phyloP scores from a whole-genome alignment of 1,284 basidiomycete genomes.

The Earliella scabrosa region DNA sequence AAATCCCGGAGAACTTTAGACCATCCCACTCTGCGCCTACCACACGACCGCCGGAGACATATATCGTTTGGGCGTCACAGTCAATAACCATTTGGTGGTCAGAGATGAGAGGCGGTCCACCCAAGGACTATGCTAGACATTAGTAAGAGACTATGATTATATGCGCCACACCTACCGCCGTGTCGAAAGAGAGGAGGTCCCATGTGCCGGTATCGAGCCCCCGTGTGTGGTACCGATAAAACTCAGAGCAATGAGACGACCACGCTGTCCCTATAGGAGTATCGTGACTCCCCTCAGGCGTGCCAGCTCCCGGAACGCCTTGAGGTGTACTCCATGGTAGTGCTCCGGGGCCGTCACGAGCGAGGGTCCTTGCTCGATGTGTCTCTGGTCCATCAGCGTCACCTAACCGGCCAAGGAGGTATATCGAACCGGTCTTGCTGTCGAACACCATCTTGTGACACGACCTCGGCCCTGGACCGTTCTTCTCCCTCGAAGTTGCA shows the following conservation, averaged over 20 bases:
- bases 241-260: slow-evolving; percentile 56
- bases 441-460: slow-evolving; percentile 89
- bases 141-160: too few relatives aligned
- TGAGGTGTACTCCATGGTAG: not conserved
- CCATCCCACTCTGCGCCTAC: slow-evolving; percentile 64
- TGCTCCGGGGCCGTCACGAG: not conserved
- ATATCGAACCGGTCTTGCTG: slow-evolving; percentile 69
- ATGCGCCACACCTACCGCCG: slow-evolving; percentile 49
- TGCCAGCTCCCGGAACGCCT: not conserved
- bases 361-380: slow-evolving; percentile 4
- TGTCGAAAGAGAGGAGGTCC: slow-evolving; percentile 68
- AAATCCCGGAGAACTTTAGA: slow-evolving; percentile 69
- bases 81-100: slow-evolving; percentile 87
- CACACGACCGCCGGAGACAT: slow-evolving; percentile 80
- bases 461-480: slow-evolving; percentile 73
- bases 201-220: slow-evolving; percentile 65
- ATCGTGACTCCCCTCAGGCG: not conserved
- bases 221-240: slow-evolving; percentile 71
- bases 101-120: slow-evolving; percentile 77
- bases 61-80: slow-evolving; percentile 70
- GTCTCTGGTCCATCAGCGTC: slow-evolving; percentile 51
- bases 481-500: slow-evolving; percentile 57
- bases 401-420: slow-evolving; percentile 67
- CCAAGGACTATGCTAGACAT: too few relatives aligned
- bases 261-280: slow-evolving; percentile 10